Base-by-base conservation (phyloP, 2,329 filamentous ascomycete genomes). In the Fusarium sp. region DNA sequence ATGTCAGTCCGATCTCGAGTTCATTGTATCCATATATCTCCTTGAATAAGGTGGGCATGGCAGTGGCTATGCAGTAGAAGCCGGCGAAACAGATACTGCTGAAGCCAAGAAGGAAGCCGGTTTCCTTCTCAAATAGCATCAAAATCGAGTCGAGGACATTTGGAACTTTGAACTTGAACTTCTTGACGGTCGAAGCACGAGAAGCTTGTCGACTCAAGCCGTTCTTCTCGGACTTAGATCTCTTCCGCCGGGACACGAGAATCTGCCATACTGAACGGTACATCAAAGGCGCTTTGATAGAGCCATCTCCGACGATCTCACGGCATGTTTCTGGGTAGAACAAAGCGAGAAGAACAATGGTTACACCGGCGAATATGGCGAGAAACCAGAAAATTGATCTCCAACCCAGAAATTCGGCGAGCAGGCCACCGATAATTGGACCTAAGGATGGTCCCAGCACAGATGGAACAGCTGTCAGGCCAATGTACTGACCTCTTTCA, bases 351-450 rank as follows among this genome's bases (percentile, higher is more conserved):
- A 86, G 68, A 0, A 86, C 56, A 7, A 87, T 72, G 29, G 85
- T 80, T 1, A 84, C 81, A 0, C 78, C 79, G 0, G 79, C 72
- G 2, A 83, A 71, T 13, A 91, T 89, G 15, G 84, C 80, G 17
- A 91, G 78, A 60, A 90, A 89, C 88, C 89, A 91, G 73, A 92
- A 92, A 33, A 91, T 88, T 36, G 84, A 82, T 36, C 86, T 81
- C 89, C 90, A 92, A 2, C 88, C 88, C 1, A 90, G 80, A 53
- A 85, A 88, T 50, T 90, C 82, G 7, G 84, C 83, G 4, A 92
- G 81, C 1, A 90, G 69, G 2, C 89, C 90, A 4, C 90, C 89
- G 18, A 91, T 81, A 15, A 91, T 83, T 0, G 91, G 90, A 0
- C 88, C 85, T 6, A 87, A 58, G 0, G 84, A 81, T 8, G 84